Percentiles rank a stretch among this genome's conserved stretches.
phyloP scores from a whole-genome alignment of 148 eudicot genomes.

The Selenicereus undatus region DNA sequence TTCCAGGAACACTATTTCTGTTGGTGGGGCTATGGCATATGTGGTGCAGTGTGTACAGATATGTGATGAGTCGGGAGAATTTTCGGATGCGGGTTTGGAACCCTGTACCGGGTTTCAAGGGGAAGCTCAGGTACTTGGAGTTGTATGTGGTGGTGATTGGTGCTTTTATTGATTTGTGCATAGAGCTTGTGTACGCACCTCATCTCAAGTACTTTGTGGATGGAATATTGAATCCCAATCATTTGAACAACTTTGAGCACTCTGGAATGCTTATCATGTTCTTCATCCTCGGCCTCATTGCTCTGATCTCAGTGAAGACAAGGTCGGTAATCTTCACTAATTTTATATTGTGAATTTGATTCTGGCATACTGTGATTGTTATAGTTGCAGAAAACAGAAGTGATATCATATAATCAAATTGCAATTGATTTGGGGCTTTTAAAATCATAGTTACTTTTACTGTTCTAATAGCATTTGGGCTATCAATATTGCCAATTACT shows the following conservation, averaged over 20 bases:
- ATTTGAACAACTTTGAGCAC: constrained; percentile 92
- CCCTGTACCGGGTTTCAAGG: constrained; percentile 79
- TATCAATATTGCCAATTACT: background rate
- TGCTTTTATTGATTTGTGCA: constrained; percentile 79
- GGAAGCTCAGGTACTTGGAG: constrained; percentile 82
- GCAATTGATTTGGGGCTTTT: constrained; percentile 10
- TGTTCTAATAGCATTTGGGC: constrained; percentile 1
- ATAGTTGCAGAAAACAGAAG: background rate
- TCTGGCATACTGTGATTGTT: background rate
- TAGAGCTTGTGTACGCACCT: constrained; percentile 86
- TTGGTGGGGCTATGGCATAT: constrained; percentile 81
- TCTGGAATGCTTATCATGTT: constrained; percentile 98
- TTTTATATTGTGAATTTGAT: background rate
- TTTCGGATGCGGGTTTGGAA: constrained; percentile 76
- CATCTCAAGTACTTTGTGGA: constrained; percentile 68
- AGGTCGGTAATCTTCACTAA: constrained; percentile 45
- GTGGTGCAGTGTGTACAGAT: constrained; percentile 69
- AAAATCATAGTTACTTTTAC: background rate
- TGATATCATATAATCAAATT: background rate
- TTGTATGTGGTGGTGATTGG: constrained; percentile 72
- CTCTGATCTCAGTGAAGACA: constrained; percentile 68
- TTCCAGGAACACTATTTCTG: constrained; percentile 90
- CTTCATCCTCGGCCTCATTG: constrained; percentile 65
- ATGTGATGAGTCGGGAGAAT: constrained; percentile 46
- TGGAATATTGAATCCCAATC: constrained; percentile 71